phyloP scores from a whole-genome alignment of 2,329 filamentous ascomycete genomes.

The Aspergillus sp. region DNA sequence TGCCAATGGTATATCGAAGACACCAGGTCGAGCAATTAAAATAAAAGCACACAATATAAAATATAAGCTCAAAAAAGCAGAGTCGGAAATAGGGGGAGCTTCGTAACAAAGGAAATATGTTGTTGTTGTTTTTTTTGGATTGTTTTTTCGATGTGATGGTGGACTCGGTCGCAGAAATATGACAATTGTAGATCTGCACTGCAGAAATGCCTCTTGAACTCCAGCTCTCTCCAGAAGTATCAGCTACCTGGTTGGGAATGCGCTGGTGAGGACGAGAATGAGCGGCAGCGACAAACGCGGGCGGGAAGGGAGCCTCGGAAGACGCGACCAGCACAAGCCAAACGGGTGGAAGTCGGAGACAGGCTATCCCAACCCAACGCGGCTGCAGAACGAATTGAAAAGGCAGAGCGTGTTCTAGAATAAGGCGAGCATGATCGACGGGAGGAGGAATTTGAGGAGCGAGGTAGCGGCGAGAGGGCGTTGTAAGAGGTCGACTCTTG shows the following conservation, averaged over 20 bases:
- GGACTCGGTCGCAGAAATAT: constrained; percentile 16
- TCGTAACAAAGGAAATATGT: constrained; percentile 17
- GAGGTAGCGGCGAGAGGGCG: constrained; percentile 21
- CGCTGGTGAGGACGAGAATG: constrained; percentile 19
- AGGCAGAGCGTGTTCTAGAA: constrained; percentile 16
- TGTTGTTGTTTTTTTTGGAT: constrained; percentile 17
- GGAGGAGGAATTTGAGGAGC: constrained; percentile 10
- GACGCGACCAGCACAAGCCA: constrained; percentile 22
- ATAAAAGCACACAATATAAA: constrained; percentile 5
- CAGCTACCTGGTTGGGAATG: constrained; percentile 24
- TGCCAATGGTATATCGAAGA: constrained; percentile 16
- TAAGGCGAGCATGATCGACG: constrained; percentile 26
- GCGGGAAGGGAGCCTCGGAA: constrained; percentile 24
- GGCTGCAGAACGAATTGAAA: constrained; percentile 22
- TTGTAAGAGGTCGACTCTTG: constrained; percentile 20
- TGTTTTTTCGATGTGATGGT: constrained; percentile 11
- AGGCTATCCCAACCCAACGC: constrained; percentile 20
- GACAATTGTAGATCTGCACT: constrained; percentile 29
- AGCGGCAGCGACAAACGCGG: constrained; percentile 21
- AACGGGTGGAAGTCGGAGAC: constrained; percentile 1
- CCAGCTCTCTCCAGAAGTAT: constrained; percentile 23
- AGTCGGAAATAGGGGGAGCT: constrained; percentile 7
- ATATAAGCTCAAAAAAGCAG: constrained; percentile 11
- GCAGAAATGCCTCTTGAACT: constrained; percentile 26
- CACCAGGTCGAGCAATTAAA: constrained; percentile 19